phyloP scores from a whole-genome alignment of 345 rosid species.

The Eucalyptus cladocalyx region DNA sequence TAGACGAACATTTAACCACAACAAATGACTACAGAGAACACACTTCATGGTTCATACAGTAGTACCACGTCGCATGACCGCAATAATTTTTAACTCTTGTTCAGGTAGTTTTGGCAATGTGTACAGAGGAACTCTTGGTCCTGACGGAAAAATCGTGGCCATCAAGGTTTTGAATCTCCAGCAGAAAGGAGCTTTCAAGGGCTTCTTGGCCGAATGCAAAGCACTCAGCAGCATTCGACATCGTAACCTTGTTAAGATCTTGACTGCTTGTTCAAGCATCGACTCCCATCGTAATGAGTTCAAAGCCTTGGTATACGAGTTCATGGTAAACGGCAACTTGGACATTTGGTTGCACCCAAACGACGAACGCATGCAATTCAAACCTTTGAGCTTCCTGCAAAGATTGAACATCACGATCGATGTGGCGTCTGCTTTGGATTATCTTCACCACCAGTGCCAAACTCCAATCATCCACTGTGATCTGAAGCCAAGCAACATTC shows the following conservation, averaged over 20 bases:
- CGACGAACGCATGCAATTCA: not conserved
- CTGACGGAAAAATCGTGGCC: not conserved
- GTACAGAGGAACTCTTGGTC: not conserved
- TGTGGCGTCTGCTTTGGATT: not conserved
- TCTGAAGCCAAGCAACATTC: not conserved
- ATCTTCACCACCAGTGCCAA: not conserved
- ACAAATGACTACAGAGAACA: not conserved
- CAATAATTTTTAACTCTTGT: not conserved
- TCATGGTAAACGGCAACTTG: conserved; percentile 5
- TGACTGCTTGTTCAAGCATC: not conserved
- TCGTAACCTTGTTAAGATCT: conserved; percentile 1
- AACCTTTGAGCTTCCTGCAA: not conserved
- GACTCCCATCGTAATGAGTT: not conserved
- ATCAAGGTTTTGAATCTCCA: not conserved
- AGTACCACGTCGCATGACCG: not conserved
- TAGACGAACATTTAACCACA: not conserved
- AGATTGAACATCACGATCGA: not conserved
- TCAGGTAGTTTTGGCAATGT: conserved; percentile 7
- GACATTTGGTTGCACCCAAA: not conserved
- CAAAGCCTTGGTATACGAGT: conserved; percentile 1
- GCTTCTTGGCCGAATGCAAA: conserved; percentile 4
- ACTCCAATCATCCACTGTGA: not conserved
- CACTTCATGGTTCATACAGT: not conserved
- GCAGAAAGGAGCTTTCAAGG: conserved; percentile 4
- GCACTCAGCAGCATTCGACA: not conserved